Conservation (phyloP, 306 rosid genomes). For the Argentina anserina region DNA sequence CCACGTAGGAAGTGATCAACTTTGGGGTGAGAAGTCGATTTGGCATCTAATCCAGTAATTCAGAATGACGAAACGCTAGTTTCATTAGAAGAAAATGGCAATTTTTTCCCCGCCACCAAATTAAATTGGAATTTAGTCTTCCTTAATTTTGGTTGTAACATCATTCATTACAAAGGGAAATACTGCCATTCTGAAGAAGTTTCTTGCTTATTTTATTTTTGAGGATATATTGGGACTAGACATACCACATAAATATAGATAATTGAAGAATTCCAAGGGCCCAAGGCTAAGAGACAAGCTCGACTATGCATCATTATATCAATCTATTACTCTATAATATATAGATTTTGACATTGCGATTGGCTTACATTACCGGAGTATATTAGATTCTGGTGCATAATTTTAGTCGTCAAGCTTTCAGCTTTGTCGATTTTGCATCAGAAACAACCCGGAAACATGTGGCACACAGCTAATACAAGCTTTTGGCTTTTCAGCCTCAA, state of each 20-base stretch:
- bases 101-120: too few relatives aligned
- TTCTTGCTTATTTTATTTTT: background rate
- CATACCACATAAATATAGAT: background rate
- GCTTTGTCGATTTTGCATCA: conserved; percentile 1
- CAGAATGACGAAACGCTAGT: too few relatives aligned
- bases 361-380: background rate
- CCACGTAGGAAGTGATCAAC: too few relatives aligned
- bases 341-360: background rate
- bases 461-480: conserved; percentile 32
- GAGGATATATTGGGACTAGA: background rate
- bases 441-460: conserved; percentile 14
- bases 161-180: background rate
- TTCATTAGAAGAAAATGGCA: too few relatives aligned
- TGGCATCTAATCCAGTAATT: too few relatives aligned
- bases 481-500: conserved; percentile 10
- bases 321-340: background rate
- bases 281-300: background rate
- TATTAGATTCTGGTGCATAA: conserved; percentile 1
- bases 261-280: background rate
- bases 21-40: too few relatives aligned
- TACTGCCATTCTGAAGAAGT: background rate
- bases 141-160: background rate
- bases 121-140: too few relatives aligned
- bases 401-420: background rate
- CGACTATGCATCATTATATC: background rate